Base-by-base conservation (phyloP, 2,329 filamentous ascomycete species). In the Stagonosporopsis cucurbitacearum region DNA sequence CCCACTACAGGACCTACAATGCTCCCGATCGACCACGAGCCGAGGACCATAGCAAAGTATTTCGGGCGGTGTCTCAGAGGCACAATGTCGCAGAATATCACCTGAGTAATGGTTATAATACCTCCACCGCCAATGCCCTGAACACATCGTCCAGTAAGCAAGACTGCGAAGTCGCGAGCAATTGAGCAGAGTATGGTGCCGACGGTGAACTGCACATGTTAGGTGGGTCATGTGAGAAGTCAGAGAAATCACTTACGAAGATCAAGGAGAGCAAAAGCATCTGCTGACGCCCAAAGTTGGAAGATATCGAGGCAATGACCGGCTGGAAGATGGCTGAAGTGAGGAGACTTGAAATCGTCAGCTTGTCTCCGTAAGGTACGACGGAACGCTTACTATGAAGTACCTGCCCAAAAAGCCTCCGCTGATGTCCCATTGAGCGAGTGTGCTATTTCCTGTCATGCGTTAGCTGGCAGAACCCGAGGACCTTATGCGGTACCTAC, bases 401-500 rank as follows among this genome's bases (percentile, higher is more conserved):
- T 90, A 2, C 88, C 88, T 12, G 86, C 83, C 88, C 88, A 91
- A 66, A 90, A 90, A 0, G 86, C 85, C 72, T 90, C 66, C 20
- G 60, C 56, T 0, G 69, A 60, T 23, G 60, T 62, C 11, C 68
- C 68, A 23, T 64, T 43, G n/a, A 73, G 58, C 4, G 59, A 57
- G 15, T 55, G 52, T 19, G 69, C 61, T 11, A 73, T 69, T 33
- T 63, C 56, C 68, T 72, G 32, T 22, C 35, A 22, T 4, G 22
- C 7, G 15, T 30, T 13, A 28, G 30, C 11, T 11, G 9, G 2
- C 11, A 19, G 9, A 8, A 36, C 6, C 20, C 22, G 12, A 17
- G 7, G 12, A 11, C 9, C 22, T 13, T 19, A 2, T 19, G 39
- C 2, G 4, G 17, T 12, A 56, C 66, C 43, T 46, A 71, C 68